These are phyloP conservation scores for Globisporangium canariense DNA, from an alignment of 352 stramenopile genomes.

Conservation along the genomic window DNA sequence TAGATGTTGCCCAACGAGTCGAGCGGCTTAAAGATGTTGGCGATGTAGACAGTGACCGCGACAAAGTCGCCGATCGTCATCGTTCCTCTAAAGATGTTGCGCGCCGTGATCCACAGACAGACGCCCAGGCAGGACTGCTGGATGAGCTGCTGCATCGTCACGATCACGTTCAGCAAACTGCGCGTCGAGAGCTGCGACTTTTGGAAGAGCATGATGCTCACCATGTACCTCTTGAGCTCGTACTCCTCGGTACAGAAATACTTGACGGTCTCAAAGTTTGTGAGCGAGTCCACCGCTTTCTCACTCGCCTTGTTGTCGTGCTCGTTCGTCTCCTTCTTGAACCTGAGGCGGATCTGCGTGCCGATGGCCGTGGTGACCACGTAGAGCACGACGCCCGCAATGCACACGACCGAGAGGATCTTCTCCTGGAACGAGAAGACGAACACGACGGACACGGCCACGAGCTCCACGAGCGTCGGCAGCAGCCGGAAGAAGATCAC, in stretches of 20 bases:
- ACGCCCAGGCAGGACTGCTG: constrained; percentile 79
- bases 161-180: constrained; percentile 90
- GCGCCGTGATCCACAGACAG: constrained; percentile 64
- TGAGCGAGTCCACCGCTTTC: constrained; percentile 94
- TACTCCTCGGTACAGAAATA: constrained; percentile 95
- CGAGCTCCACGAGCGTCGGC: constrained; percentile 93
- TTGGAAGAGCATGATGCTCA: constrained; percentile 88
- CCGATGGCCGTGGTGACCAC: constrained; percentile 87
- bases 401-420: constrained; percentile 77
- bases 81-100: constrained; percentile 40
- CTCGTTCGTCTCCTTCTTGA: constrained; percentile 91
- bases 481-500: constrained; percentile 96
- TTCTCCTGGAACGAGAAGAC: constrained; percentile 91
- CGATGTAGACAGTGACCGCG: constrained; percentile 91
- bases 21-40: constrained; percentile 95
- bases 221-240: constrained; percentile 78
- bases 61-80: constrained; percentile 95
- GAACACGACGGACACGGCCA: constrained; percentile 90
- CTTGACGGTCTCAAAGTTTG: constrained; percentile 98
- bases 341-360: constrained; percentile 67
- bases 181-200: constrained; percentile 87
- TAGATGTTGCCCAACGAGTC: constrained; percentile 96
- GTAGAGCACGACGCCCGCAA: constrained; percentile 93
- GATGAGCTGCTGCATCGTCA: constrained; percentile 93
- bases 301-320: constrained; percentile 97